A percentile compares a stretch with the other conserved stretches of the same genome.
These are phyloP conservation scores for Cyberlindnera suaveolens DNA, from an alignment of 805 yeast genomes.

Conservation along the genomic window DNA sequence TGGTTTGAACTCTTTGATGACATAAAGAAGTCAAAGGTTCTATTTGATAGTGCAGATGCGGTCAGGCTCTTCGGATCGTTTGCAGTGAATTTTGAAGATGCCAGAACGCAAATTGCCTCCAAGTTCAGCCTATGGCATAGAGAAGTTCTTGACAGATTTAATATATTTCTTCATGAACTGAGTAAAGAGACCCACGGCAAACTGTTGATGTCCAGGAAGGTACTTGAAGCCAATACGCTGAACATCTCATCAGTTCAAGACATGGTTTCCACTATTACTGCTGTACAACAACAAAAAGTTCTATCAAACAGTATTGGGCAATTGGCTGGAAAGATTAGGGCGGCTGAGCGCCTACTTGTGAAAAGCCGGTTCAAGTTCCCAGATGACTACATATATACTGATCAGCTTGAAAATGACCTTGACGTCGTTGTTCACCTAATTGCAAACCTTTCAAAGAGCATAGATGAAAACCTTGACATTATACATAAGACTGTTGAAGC, in stretches of 20 bases:
- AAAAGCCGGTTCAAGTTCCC: slow-evolving; percentile 44
- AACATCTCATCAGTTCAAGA: slow-evolving; percentile 34
- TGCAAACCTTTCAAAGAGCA: slow-evolving; percentile 26
- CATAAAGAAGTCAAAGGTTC: slow-evolving; percentile 34
- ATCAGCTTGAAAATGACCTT: slow-evolving; percentile 52
- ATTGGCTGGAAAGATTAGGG: slow-evolving; percentile 8
- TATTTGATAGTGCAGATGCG: slow-evolving; percentile 47
- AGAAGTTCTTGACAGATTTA: slow-evolving; percentile 35
- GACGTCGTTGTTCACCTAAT: slow-evolving; percentile 35
- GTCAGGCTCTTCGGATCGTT: slow-evolving; percentile 35
- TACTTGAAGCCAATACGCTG: slow-evolving; percentile 30
- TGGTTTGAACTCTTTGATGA: slow-evolving; percentile 48
- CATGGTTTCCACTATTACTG: slow-evolving; percentile 32
- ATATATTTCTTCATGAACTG: slow-evolving; percentile 28
- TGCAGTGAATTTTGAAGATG: slow-evolving; percentile 41
- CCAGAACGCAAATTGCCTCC: slow-evolving; percentile 44
- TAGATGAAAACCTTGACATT: slow-evolving; percentile 37
- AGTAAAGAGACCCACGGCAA: slow-evolving; percentile 27
- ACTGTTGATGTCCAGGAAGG: slow-evolving; percentile 28
- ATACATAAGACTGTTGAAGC: slow-evolving; percentile 35
- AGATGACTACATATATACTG: slow-evolving; percentile 50
- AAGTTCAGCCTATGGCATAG: slow-evolving; percentile 58
- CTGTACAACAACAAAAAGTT: slow-evolving; percentile 28
- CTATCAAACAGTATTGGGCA: background rate
- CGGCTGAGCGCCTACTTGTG: slow-evolving; percentile 33